Evolutionary conservation across 2,329 filamentous ascomycete genomes (phyloP).

Genomic region (Aaosphaeria pasadenensis): DNA sequence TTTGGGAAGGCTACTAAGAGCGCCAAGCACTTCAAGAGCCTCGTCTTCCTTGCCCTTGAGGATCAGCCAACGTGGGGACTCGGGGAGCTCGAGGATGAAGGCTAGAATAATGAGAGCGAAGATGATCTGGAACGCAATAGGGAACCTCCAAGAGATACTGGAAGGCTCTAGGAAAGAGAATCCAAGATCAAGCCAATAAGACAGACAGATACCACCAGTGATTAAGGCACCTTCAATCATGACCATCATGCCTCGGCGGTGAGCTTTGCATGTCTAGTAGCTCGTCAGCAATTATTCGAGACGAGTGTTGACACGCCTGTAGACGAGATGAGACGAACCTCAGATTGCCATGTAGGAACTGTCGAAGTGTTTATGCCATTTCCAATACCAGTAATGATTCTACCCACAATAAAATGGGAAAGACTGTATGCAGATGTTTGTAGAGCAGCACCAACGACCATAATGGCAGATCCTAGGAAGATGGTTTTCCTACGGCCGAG

Average conservation of each 20-base stretch:
- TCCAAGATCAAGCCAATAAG: slow-evolving; percentile 19
- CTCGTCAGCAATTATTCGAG: no score
- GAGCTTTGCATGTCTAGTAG: slow-evolving; percentile 34
- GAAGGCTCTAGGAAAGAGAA: slow-evolving; percentile 50
- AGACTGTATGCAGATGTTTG: slow-evolving; percentile 18
- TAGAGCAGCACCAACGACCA: slow-evolving; percentile 21
- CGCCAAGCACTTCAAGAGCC: slow-evolving; percentile 29
- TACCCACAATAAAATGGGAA: slow-evolving; percentile 22
- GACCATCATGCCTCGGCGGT: slow-evolving; percentile 36
- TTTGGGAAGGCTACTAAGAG: slow-evolving; percentile 5
- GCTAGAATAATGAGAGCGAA: slow-evolving; percentile 56
- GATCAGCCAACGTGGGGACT: slow-evolving; percentile 50
- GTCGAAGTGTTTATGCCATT: slow-evolving; percentile 20
- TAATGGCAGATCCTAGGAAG: slow-evolving; percentile 20
- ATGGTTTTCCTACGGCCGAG: slow-evolving; percentile 23
- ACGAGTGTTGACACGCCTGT: no score
- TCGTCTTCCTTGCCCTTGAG: slow-evolving; percentile 51
- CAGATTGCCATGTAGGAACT: neutral
- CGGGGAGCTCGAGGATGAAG: slow-evolving; percentile 42
- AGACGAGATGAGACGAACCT: no score
- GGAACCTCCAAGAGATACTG: slow-evolving; percentile 43
- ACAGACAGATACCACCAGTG: slow-evolving; percentile 15
- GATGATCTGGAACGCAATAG: slow-evolving; percentile 56
- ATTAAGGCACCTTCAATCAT: slow-evolving; percentile 41
- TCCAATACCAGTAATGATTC: slow-evolving; percentile 38